These are phyloP conservation scores for Exserohilum turcica DNA, from an alignment of 2,329 filamentous ascomycete species.

Conservation along the genomic window DNA sequence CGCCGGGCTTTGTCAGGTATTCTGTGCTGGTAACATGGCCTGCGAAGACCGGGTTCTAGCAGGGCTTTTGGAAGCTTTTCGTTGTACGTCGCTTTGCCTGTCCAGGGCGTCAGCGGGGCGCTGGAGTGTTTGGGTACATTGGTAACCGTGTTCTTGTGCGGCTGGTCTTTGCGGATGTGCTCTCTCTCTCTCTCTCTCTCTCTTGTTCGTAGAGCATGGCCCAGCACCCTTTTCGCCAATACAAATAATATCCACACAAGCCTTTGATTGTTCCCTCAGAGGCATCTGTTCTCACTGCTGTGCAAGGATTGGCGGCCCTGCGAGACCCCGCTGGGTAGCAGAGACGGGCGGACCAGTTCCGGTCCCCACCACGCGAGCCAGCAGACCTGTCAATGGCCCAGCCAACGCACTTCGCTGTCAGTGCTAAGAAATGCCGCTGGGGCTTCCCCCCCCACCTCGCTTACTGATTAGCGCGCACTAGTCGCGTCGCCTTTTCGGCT, in stretches of 20 bases:
- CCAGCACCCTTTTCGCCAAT: background rate
- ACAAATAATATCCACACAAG: background rate
- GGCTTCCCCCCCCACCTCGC: slow-evolving; percentile 16
- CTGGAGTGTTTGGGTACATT: background rate
- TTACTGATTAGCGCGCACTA: slow-evolving; percentile 30
- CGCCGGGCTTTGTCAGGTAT: background rate
- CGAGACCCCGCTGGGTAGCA: background rate
- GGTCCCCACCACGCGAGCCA: background rate
- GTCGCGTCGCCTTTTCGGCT: slow-evolving; percentile 20
- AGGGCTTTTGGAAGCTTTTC: background rate
- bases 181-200: too few relatives aligned
- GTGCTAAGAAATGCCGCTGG: slow-evolving; percentile 3
- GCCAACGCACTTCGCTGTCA: background rate
- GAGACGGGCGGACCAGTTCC: background rate
- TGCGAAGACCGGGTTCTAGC: background rate
- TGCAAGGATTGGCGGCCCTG: background rate
- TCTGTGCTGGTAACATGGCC: background rate
- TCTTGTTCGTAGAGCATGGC: background rate
- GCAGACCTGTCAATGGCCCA: background rate
- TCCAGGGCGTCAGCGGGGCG: background rate
- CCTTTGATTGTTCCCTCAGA: too few relatives aligned
- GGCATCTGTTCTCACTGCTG: too few relatives aligned
- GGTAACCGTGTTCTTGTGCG: background rate
- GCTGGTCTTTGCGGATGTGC: background rate
- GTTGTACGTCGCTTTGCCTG: background rate